These are phyloP conservation scores for Orbilia blumenaviensis DNA, from an alignment of 2,329 filamentous ascomycete genomes.

Conservation along the genomic window DNA sequence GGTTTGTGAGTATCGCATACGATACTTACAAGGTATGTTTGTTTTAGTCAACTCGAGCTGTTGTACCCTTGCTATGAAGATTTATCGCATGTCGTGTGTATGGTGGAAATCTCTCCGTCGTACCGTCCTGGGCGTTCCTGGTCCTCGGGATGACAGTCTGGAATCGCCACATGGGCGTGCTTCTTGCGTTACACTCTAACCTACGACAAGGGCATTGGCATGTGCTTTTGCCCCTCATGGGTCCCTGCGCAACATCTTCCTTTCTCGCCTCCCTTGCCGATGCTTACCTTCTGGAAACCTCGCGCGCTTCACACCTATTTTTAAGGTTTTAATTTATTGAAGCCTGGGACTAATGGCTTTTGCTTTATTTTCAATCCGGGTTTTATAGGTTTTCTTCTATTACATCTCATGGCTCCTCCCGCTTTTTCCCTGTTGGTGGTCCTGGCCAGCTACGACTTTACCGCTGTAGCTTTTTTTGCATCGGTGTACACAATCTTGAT, in stretches of 20 bases:
- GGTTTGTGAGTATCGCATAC: constrained; percentile 34
- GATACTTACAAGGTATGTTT: constrained; percentile 41
- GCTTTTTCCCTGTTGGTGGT: constrained; percentile 52
- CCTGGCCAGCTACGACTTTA: constrained; percentile 50
- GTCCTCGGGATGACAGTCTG: constrained; percentile 31
- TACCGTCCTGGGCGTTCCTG: constrained; percentile 26
- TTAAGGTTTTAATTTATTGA: constrained; percentile 19
- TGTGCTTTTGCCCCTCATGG: constrained; percentile 18
- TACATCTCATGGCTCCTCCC: constrained; percentile 51
- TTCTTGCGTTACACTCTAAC: constrained; percentile 7
- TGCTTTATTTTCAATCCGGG: not conserved
- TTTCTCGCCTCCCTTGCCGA: not conserved
- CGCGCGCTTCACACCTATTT: constrained; percentile 14
- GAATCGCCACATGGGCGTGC: constrained; percentile 34
- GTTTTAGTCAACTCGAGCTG: not conserved
- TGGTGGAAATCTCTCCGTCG: constrained; percentile 46
- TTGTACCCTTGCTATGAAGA: not conserved
- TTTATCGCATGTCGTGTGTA: constrained; percentile 7
- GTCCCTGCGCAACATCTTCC: constrained; percentile 19
- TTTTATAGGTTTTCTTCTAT: constrained; percentile 29
- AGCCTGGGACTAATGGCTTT: not conserved
- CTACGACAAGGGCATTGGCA: constrained; percentile 5
- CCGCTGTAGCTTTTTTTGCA: constrained; percentile 51
- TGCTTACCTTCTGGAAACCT: constrained; percentile 23
- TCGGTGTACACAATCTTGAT: constrained; percentile 53